phyloP scores from a whole-genome alignment of 257 asterid genomes.

The Ajuga chamaepitys region DNA sequence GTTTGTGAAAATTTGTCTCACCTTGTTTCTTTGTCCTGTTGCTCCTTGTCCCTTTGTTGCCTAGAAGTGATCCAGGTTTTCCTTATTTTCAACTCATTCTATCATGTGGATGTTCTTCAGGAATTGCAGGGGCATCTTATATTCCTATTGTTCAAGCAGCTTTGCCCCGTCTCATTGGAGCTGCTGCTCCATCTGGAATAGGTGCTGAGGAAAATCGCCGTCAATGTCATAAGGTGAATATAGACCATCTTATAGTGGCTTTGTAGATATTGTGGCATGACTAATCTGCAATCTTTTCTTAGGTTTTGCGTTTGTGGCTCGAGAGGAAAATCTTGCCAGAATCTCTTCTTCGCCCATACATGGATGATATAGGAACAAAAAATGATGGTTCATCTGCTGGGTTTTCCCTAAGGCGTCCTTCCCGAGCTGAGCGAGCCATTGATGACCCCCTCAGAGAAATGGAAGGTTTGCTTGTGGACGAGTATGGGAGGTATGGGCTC shows the following conservation, averaged over 20 bases:
- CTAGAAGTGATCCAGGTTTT: not conserved
- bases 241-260: conserved; percentile 1
- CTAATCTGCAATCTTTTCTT: conserved; percentile 18
- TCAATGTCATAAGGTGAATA: conserved; percentile 83
- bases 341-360: conserved; percentile 62
- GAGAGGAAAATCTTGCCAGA: conserved; percentile 94
- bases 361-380: conserved; percentile 54
- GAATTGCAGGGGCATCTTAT: conserved; percentile 90
- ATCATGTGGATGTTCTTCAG: conserved; percentile 33
- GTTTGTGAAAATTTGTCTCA: not conserved
- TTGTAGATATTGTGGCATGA: conserved; percentile 10
- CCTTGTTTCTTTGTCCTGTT: not conserved
- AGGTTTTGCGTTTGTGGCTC: conserved; percentile 95
- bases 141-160: conserved; percentile 87
- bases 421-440: conserved; percentile 86
- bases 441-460: conserved; percentile 97
- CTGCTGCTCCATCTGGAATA: conserved; percentile 87
- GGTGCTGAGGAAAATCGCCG: conserved; percentile 94
- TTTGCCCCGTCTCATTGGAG: conserved; percentile 76
- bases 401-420: conserved; percentile 69
- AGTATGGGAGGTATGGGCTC: conserved; percentile 76
- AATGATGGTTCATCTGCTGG: conserved; percentile 67
- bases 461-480: conserved; percentile 97
- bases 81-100: not conserved
- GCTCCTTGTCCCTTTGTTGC: not conserved